Percentiles rank a stretch among this genome's conserved stretches.
Evolutionary conservation across 2,329 filamentous ascomycete species (phyloP).

Genomic region (Trichoderma polysporum): DNA sequence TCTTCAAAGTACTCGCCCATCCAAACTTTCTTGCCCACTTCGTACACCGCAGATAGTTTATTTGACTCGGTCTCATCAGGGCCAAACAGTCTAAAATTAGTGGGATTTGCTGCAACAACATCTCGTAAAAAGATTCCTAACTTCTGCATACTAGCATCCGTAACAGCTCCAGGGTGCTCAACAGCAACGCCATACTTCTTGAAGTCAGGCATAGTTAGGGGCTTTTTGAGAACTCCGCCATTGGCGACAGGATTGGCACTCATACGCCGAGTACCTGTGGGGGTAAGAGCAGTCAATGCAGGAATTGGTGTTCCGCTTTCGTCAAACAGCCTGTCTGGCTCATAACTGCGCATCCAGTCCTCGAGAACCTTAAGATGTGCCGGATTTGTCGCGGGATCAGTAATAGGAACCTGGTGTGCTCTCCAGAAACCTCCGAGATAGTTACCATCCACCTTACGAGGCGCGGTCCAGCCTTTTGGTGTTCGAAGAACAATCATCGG

Average conservation of each 20-base stretch:
- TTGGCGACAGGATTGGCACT: conserved; percentile 76
- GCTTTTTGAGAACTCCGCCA: conserved; percentile 65
- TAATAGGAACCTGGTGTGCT: conserved; percentile 74
- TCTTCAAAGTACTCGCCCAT: conserved; percentile 76
- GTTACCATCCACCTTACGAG: conserved; percentile 68
- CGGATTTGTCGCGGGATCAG: conserved; percentile 65
- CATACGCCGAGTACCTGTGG: conserved; percentile 67
- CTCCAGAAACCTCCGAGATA: conserved; percentile 77
- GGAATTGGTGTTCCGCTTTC: conserved; percentile 61
- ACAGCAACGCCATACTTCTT: conserved; percentile 64
- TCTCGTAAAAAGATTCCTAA: conserved; percentile 68
- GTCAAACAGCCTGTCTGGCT: conserved; percentile 70
- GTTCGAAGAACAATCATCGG: conserved; percentile 76
- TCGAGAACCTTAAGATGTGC: conserved; percentile 68
- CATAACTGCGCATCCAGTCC: conserved; percentile 74
- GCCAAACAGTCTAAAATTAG: conserved; percentile 73
- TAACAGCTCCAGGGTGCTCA: conserved; percentile 57
- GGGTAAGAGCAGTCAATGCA: conserved; percentile 64
- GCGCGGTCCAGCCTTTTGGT: conserved; percentile 79
- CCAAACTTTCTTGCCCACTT: conserved; percentile 77
- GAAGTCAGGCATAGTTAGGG: conserved; percentile 70
- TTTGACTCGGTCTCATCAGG: conserved; percentile 82
- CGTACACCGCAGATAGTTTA: conserved; percentile 70
- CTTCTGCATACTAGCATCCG: conserved; percentile 65
- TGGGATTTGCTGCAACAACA: conserved; percentile 62